Evolutionary conservation across 371 early-diverging fungal genomes (phyloP).

Genomic region (Mortierella sp.): DNA sequence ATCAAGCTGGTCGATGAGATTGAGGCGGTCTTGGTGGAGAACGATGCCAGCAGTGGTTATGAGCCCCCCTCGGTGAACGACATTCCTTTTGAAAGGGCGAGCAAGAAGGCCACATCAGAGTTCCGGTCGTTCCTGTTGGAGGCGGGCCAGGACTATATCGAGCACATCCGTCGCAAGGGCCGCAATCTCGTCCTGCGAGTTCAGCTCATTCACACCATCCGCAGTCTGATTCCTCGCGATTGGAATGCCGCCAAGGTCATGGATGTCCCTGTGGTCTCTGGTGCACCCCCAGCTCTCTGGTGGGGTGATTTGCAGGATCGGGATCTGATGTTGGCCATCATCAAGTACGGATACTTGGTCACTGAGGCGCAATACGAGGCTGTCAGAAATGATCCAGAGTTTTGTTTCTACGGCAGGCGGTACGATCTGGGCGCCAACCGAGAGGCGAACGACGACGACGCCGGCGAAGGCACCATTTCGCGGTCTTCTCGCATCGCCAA

Average conservation of each 20-base stretch:
- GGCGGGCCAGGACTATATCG: constrained; percentile 78
- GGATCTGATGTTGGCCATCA: constrained; percentile 84
- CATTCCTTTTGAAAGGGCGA: constrained; percentile 74
- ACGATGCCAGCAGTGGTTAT: constrained; percentile 59
- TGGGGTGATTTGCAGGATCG: constrained; percentile 89
- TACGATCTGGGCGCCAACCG: constrained; percentile 61
- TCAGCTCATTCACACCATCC: constrained; percentile 81
- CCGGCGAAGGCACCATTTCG: constrained; percentile 56
- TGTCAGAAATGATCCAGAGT: constrained; percentile 78
- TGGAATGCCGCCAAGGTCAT: constrained; percentile 69
- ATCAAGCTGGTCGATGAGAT: constrained; percentile 43
- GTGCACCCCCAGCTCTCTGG: constrained; percentile 79
- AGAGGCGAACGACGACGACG: constrained; percentile 45
- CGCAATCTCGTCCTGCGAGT: constrained; percentile 83
- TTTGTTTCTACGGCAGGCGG: constrained; percentile 73
- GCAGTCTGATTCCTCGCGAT: constrained; percentile 70
- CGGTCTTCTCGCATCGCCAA: constrained; percentile 20
- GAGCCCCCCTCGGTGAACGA: constrained; percentile 51
- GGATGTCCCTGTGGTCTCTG: constrained; percentile 64
- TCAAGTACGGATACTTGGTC: constrained; percentile 81
- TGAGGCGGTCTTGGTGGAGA: constrained; percentile 41
- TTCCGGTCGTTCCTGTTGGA: constrained; percentile 78
- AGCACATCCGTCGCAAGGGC: constrained; percentile 78
- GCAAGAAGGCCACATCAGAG: constrained; percentile 71
- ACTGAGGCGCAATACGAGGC: constrained; percentile 72